Percentiles rank a stretch among this genome's conserved stretches.
Conservation (phyloP, 306 rosid species). For the Vicia faba region DNA sequence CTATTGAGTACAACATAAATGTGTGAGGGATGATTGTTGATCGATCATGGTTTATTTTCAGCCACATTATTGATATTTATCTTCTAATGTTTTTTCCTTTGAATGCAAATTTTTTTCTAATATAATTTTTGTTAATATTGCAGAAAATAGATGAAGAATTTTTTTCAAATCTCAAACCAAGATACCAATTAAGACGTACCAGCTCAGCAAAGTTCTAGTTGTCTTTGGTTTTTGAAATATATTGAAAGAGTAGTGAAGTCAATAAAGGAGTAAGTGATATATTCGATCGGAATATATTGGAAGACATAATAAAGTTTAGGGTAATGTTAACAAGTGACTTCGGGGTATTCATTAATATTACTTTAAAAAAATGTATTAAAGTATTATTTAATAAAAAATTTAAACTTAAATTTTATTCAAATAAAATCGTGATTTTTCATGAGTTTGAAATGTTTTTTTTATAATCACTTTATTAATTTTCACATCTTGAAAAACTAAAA, state of each 20-base stretch:
- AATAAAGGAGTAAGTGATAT: too few species aligned
- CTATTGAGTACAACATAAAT: too few species aligned
- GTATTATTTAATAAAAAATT: too few species aligned
- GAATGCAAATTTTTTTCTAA: neutral
- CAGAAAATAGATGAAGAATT: slow-evolving; percentile 48
- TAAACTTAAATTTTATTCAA: neutral
- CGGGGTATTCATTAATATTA: too few species aligned
- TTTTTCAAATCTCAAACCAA: slow-evolving; percentile 33
- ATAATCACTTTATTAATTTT: neutral
- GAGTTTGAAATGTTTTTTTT: slow-evolving; percentile 1
- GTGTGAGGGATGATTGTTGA: neutral
- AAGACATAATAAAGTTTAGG: too few species aligned
- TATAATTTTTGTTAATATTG: slow-evolving; percentile 23
- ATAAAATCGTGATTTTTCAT: neutral
- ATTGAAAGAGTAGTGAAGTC: too few species aligned
- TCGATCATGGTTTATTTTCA: neutral
- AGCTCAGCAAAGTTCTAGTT: slow-evolving; percentile 41
- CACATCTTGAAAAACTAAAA: neutral
- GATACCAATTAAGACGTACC: slow-evolving; percentile 41
- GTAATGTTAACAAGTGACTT: too few species aligned
- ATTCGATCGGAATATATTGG: too few species aligned
- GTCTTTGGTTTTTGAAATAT: neutral
- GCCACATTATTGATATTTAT: neutral
- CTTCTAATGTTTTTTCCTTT: neutral
- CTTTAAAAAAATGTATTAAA: too few species aligned